These are phyloP conservation scores for Triglochin maritima DNA, from an alignment of 106 monocot species.

Conservation along the genomic window DNA sequence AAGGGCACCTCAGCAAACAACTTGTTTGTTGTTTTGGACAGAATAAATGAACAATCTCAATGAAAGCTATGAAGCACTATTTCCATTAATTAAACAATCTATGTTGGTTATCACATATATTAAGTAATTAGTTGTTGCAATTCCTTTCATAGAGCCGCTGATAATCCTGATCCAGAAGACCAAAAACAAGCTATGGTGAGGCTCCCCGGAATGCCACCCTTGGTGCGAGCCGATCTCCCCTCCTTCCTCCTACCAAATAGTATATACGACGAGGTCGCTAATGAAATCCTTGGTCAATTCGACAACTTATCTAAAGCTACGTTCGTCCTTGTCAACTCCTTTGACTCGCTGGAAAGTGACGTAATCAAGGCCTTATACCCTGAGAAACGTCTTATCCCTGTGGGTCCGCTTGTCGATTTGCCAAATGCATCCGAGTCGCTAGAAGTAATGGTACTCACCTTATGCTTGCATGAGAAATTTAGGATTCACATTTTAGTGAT, in stretches of 20 bases:
- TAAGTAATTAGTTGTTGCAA: no score
- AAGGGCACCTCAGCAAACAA: no score
- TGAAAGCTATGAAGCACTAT: no score
- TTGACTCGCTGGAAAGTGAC: constrained; percentile 31
- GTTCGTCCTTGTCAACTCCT: constrained; percentile 38
- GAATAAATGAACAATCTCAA: no score
- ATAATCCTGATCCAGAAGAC: no score
- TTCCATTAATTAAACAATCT: no score
- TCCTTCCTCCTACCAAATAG: constrained; percentile 44
- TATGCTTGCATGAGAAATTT: not conserved
- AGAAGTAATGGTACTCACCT: not conserved
- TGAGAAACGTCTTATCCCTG: not conserved
- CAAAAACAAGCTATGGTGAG: no score
- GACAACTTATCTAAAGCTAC: constrained; percentile 12
- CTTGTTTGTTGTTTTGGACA: no score
- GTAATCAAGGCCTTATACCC: constrained; percentile 17
- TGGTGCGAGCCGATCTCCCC: constrained; percentile 40
- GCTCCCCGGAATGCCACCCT: constrained; percentile 34
- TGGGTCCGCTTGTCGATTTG: constrained; percentile 41
- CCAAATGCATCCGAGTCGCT: not conserved
- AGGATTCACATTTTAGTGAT: no score
- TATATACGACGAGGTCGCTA: constrained; percentile 25
- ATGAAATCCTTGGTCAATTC: constrained; percentile 13
- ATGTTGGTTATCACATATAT: no score
- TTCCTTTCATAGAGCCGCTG: no score